phyloP scores from a whole-genome alignment of 2,329 filamentous ascomycete species.

The Hymenoscyphus occultus region DNA sequence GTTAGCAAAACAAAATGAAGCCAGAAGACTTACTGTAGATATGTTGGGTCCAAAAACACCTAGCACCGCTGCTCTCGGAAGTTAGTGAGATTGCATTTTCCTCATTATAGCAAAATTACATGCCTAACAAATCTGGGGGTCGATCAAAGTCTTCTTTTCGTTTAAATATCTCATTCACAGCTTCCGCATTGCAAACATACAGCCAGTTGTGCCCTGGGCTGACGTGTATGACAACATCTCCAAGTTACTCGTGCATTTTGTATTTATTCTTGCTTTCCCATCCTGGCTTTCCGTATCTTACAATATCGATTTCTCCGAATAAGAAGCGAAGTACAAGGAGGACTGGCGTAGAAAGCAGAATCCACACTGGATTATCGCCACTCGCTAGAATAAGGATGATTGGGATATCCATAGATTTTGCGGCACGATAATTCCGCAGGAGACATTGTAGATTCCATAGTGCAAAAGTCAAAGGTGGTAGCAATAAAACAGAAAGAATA shows the following conservation, averaged over 20 bases:
- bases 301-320: slow-evolving; percentile 9
- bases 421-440: slow-evolving; percentile 2
- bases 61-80: slow-evolving; percentile 1
- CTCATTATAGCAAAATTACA: background rate
- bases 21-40: slow-evolving; percentile 7
- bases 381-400: background rate
- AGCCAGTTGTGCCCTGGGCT: slow-evolving; percentile 6
- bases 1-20: background rate
- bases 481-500: background rate
- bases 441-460: slow-evolving; percentile 4
- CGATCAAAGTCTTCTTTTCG: slow-evolving; percentile 8
- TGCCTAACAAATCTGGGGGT: slow-evolving; percentile 8
- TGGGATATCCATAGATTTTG: slow-evolving; percentile 3
- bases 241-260: background rate
- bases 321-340: slow-evolving; percentile 2
- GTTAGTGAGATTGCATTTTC: background rate
- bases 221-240: slow-evolving; percentile 5
- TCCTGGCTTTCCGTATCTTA: slow-evolving; percentile 2
- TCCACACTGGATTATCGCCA: slow-evolving; percentile 9
- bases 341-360: background rate
- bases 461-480: slow-evolving; percentile 8
- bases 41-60: slow-evolving; percentile 11
- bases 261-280: slow-evolving; percentile 6
- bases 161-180: slow-evolving; percentile 6
- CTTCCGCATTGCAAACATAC: slow-evolving; percentile 7